Base-by-base conservation (phyloP, 768 basidiomycete species). In the Leccinum longicurvipes region DNA sequence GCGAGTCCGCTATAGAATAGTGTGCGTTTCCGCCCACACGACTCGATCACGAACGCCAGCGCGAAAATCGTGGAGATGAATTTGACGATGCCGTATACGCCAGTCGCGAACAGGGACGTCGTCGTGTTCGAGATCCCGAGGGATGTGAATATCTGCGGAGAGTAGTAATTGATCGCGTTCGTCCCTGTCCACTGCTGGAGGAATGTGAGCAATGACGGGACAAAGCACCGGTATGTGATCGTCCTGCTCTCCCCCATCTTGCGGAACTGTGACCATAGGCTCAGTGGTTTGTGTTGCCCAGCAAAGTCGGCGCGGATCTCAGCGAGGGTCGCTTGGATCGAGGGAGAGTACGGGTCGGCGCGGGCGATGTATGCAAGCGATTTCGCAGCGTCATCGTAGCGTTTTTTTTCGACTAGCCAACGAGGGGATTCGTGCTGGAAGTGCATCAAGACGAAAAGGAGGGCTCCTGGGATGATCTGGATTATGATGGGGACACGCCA, bases 81-180 rank as follows among this genome's bases (percentile, higher is more conserved):
- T 44, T 76, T 77, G 58, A 77, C 72, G 39, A 75, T 65, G n/a
- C 74, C 76, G 47, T 76, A 76, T 27, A 77, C 61, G 12, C 76
- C 76, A 0, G 74, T 77, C 1, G 74, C 76, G 41, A 76, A 58
- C 2, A 77, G 64, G 17, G 70, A 59, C 0, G 69, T 55, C 0
- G 62, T 66, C 28, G 66, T 69, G 31, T 66, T 59, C 1, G 66
- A 64, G 17, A 77, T 50, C 0, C 75, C 76, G n/a, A 76, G 67
- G 3, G 60, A 53, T 2, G 68, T 62, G 46, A 76, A 77, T 48
- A 77, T 73, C 23, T 63, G 41, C 1, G 75, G 76, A 11, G 70
- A 55, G 47, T 74, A 77, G 54, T 76, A 77, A 58, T 74, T 73
- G 60, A 77, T 71, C 4, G 73, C 71, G 63, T 74, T 76, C 44